Percentiles rank a stretch among this genome's conserved stretches.
Evolutionary conservation across 2,329 filamentous ascomycete genomes (phyloP).

Genomic region (Mycosphaerella arachidis): DNA sequence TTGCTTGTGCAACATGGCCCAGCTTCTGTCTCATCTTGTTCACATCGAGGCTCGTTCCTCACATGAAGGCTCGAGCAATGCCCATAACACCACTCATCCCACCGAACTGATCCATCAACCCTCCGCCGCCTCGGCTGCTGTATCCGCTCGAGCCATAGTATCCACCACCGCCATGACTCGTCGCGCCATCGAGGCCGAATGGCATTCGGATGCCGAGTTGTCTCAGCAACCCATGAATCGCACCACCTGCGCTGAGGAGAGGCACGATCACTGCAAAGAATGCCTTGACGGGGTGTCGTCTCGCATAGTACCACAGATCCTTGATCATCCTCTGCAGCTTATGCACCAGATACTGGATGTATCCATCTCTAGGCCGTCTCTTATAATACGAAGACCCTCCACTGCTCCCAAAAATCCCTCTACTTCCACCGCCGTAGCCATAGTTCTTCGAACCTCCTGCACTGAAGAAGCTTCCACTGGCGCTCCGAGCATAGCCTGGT

Average conservation of each 20-base stretch:
- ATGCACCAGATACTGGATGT: conserved; percentile 67
- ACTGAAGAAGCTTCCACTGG: conserved; percentile 23
- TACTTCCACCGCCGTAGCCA: conserved; percentile 9
- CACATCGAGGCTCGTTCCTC: conserved; percentile 47
- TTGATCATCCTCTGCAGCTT: conserved; percentile 75
- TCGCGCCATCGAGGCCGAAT: conserved; percentile 38
- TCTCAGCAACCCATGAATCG: conserved; percentile 69
- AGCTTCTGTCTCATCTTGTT: conserved; percentile 12
- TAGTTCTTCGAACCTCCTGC: conserved; percentile 6
- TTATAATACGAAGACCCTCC: conserved; percentile 71
- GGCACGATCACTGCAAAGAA: conserved; percentile 87
- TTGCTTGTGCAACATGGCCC: neutral
- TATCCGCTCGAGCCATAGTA: conserved; percentile 47
- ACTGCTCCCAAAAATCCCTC: conserved; percentile 27
- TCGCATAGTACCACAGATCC: conserved; percentile 75
- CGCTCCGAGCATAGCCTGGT: conserved; percentile 13
- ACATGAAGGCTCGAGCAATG: conserved; percentile 50
- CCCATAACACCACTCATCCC: conserved; percentile 47
- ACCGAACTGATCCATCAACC: conserved; percentile 35
- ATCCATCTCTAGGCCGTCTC: conserved; percentile 70
- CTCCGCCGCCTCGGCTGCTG: conserved; percentile 31
- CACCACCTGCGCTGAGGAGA: conserved; percentile 71
- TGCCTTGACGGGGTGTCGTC: conserved; percentile 79
- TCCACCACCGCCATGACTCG: conserved; percentile 31
- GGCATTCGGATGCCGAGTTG: conserved; percentile 78